These are phyloP conservation scores for Chrysanthemum lavandulifolium DNA, from an alignment of 129 eudicot genomes.

Conservation along the genomic window DNA sequence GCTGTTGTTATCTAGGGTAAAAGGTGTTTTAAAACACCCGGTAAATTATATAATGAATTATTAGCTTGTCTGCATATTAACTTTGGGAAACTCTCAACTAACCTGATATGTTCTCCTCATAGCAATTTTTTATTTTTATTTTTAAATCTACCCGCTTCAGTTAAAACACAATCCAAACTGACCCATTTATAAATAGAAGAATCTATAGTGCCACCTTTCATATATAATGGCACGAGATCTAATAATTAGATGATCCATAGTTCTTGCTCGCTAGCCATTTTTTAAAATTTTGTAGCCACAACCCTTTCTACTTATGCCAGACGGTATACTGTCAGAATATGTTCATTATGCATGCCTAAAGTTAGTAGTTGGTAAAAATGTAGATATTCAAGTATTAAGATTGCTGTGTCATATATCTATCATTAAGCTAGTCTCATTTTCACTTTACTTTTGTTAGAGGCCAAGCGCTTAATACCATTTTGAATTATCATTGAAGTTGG, in stretches of 20 bases:
- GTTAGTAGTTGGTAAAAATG: not conserved
- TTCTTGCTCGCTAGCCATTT: not conserved
- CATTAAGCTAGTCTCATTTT: not conserved
- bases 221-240: not conserved
- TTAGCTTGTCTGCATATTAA: no score
- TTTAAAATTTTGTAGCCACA: not conserved
- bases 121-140: no score
- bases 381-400: not conserved
- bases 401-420: slow-evolving; percentile 6
- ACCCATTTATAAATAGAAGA: no score
- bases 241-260: not conserved
- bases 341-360: not conserved
- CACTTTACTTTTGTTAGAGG: slow-evolving; percentile 2
- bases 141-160: no score
- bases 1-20: not conserved
- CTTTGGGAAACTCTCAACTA: no score
- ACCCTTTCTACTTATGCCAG: not conserved
- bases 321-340: not conserved
- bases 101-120: no score
- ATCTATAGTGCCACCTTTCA: no score
- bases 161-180: no score
- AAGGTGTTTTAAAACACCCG: no score
- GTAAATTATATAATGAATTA: not conserved
- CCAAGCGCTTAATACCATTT: slow-evolving; percentile 11
- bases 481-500: slow-evolving; percentile 59